Base-by-base conservation (phyloP, 495 filamentous ascomycete species). In the Penicillium bovifimosum region DNA sequence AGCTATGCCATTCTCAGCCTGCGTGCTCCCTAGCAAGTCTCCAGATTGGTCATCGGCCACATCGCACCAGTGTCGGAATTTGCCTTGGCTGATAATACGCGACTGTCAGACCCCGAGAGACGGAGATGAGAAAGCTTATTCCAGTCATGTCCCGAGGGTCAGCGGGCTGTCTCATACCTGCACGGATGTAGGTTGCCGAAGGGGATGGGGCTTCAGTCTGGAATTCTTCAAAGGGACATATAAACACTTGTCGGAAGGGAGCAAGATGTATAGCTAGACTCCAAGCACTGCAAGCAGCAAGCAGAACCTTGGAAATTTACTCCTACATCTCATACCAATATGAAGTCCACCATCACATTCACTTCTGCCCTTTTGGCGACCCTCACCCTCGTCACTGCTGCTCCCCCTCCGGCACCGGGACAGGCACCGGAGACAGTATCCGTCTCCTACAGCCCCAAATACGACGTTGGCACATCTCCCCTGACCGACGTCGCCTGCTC, bases 401-500 rank as follows among this genome's bases (percentile, higher is more conserved):
- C 38, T 14, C 57, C 55, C 20, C 34, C 38, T 9, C 55, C 55
- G 17, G 39, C 52, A 34, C 14, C 46, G 45, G 33, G 40, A 24
- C 3, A n/a, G n/a, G n/a, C n/a, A n/a, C 46, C 26, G 6, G 36
- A 27, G 10, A 46, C 62, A 1, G 61, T 72, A 18, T 61, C 66
- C 1, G 65, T 76, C 52, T 68, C 65, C 46, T 75, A 68, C 48
- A 72, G 75, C 41, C 47, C 57, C 4, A 65, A 54, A 20, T 76
- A 63, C 53, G 72, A 76, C 42, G 51, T 63, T 24, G 48, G 28
- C 3, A 40, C 31, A 33, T 41, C 79, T 27, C 80, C 84, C 42
- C 71, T 88, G 62, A 83, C 64, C 59, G 80, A 64, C 40, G 86
- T 87, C 65, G 71, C 85, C 40, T 76, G 73, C 55, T 79, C 82